Conservation (phyloP, 306 rosid genomes). For the Castanea sativa region DNA sequence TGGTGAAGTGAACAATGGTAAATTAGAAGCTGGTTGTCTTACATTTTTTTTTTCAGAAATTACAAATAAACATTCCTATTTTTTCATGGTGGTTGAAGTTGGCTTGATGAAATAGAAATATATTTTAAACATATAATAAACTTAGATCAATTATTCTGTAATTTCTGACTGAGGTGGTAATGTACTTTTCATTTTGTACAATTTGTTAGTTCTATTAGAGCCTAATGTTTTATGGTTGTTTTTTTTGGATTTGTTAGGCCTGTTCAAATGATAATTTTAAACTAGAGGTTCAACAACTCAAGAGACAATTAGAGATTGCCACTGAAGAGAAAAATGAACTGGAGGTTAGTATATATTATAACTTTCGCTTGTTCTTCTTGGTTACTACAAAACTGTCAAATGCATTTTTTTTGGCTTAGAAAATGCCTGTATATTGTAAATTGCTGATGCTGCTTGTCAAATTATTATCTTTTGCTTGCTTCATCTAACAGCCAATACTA, state of each 20-base stretch:
- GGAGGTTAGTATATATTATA: slow-evolving; percentile 50
- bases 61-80: not conserved
- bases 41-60: not conserved
- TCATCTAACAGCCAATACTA: not conserved
- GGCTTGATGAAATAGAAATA: not conserved
- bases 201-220: not conserved
- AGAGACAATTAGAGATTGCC: slow-evolving; percentile 59
- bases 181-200: not conserved
- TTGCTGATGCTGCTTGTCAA: not conserved
- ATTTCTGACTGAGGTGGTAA: not conserved
- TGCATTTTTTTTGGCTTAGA: slow-evolving; percentile 1
- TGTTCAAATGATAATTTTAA: slow-evolving; percentile 38
- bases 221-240: slow-evolving; percentile 12
- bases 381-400: slow-evolving; percentile 2
- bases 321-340: slow-evolving; percentile 64
- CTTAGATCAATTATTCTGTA: not conserved
- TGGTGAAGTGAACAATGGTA: not conserved
- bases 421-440: not conserved
- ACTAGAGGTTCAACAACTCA: slow-evolving; percentile 54
- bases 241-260: slow-evolving; percentile 41
- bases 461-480: slow-evolving; percentile 6
- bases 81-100: not conserved
- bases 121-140: not conserved
- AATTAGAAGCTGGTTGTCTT: not conserved
- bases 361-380: slow-evolving; percentile 7